Evolutionary conservation across 331 rosid species (phyloP).

Genomic region (Quercus lobata): DNA sequence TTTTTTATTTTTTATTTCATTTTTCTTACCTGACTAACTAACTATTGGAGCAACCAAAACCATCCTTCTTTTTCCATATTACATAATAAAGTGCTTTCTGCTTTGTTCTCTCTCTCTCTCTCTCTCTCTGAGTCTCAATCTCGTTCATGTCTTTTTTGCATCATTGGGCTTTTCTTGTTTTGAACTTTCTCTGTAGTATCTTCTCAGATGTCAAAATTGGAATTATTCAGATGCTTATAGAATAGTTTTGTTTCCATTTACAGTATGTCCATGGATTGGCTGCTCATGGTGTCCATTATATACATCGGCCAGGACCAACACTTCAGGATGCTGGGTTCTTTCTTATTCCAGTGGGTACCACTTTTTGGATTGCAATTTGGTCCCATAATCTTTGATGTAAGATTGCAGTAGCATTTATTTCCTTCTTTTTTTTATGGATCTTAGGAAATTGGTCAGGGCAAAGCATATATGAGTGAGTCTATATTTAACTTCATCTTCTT

Average conservation of each 20-base stretch:
- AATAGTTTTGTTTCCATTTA: constrained; percentile 3
- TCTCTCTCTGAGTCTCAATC: background rate
- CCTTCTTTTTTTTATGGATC: background rate
- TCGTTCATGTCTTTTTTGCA: background rate
- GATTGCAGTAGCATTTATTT: background rate
- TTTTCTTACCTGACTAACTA: background rate
- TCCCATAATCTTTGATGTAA: background rate
- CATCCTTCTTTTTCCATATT: background rate
- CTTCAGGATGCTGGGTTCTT: constrained; percentile 54
- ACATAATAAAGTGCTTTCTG: background rate
- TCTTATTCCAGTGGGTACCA: constrained; percentile 39
- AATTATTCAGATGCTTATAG: background rate
- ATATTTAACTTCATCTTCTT: constrained; percentile 38
- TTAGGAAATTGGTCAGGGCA: constrained; percentile 47
- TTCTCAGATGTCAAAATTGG: background rate
- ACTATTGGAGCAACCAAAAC: background rate
- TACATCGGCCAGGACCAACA: constrained; percentile 48
- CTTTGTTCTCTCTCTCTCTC: background rate
- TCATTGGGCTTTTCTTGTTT: background rate
- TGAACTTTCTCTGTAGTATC: background rate
- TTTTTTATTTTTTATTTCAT: background rate
- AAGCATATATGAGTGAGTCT: constrained; percentile 40
- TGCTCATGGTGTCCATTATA: constrained; percentile 50
- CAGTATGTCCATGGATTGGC: constrained; percentile 56
- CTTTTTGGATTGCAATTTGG: background rate